Evolutionary conservation across 306 rosid species (phyloP).

Genomic region (Pyrus pyrifolia): DNA sequence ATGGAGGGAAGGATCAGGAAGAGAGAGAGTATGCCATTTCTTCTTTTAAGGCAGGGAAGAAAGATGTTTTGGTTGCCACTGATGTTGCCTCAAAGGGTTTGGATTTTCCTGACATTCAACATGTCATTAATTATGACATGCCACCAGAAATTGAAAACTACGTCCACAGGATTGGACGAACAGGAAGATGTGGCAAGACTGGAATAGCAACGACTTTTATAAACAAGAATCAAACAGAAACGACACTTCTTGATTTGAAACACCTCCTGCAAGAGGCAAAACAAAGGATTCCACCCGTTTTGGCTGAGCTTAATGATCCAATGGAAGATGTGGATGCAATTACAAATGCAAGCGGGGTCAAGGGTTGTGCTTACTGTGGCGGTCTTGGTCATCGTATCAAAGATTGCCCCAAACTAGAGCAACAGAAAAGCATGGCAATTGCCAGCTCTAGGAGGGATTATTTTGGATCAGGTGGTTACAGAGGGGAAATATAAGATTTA

Average conservation of each 20-base stretch:
- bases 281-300: slow-evolving; percentile 91
- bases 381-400: slow-evolving; percentile 93
- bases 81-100: slow-evolving; percentile 94
- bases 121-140: slow-evolving; percentile 90
- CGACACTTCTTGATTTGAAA: slow-evolving; percentile 90
- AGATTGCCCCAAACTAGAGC: slow-evolving; percentile 81
- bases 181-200: slow-evolving; percentile 91
- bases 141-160: slow-evolving; percentile 94
- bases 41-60: slow-evolving; percentile 69
- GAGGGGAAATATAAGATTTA: slow-evolving; percentile 65
- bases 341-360: slow-evolving; percentile 66
- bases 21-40: slow-evolving; percentile 85
- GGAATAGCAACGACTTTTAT: slow-evolving; percentile 92
- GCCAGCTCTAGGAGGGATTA: slow-evolving; percentile 76
- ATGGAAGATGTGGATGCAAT: slow-evolving; percentile 78
- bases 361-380: slow-evolving; percentile 91
- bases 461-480: slow-evolving; percentile 88
- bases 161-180: slow-evolving; percentile 93
- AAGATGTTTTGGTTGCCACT: slow-evolving; percentile 94
- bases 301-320: slow-evolving; percentile 84
- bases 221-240: slow-evolving; percentile 90
- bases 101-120: slow-evolving; percentile 97
- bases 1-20: slow-evolving; percentile 96
- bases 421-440: slow-evolving; percentile 77
- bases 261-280: slow-evolving; percentile 96